phyloP scores from a whole-genome alignment of 441 rosid genomes.

The Syzygium malaccense region DNA sequence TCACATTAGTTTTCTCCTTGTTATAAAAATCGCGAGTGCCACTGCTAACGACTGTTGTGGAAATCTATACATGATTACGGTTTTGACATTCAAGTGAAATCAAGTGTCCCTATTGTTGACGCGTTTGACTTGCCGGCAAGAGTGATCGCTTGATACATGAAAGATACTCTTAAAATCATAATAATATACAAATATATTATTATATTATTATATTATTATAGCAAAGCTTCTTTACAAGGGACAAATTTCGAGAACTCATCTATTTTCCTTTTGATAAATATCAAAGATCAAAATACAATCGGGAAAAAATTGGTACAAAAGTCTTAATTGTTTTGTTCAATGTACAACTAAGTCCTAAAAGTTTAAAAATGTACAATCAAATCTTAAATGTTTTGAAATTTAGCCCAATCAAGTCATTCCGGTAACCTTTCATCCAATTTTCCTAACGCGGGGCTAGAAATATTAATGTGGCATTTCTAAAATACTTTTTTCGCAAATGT shows the following conservation, averaged over 20 bases:
- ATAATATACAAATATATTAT: neutral
- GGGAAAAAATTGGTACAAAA: neutral
- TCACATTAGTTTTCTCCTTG: neutral
- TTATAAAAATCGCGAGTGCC: too few species aligned
- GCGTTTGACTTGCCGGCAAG: fast-evolving
- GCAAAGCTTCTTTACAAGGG: neutral
- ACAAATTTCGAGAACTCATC: neutral
- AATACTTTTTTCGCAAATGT: neutral
- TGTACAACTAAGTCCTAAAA: neutral
- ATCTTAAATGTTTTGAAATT: neutral
- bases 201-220: neutral
- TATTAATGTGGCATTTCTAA: neutral
- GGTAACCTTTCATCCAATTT: neutral
- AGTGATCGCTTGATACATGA: neutral
- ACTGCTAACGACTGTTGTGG: neutral
- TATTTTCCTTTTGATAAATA: neutral
- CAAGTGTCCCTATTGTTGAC: neutral
- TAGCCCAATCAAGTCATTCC: neutral
- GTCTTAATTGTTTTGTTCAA: neutral
- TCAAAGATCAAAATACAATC: neutral
- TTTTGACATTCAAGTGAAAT: neutral
- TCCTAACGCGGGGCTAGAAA: neutral
- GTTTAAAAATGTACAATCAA: neutral
- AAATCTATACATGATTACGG: neutral
- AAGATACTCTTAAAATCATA: neutral